phyloP scores from a whole-genome alignment of 441 rosid genomes.

The Mallotus repandus region DNA sequence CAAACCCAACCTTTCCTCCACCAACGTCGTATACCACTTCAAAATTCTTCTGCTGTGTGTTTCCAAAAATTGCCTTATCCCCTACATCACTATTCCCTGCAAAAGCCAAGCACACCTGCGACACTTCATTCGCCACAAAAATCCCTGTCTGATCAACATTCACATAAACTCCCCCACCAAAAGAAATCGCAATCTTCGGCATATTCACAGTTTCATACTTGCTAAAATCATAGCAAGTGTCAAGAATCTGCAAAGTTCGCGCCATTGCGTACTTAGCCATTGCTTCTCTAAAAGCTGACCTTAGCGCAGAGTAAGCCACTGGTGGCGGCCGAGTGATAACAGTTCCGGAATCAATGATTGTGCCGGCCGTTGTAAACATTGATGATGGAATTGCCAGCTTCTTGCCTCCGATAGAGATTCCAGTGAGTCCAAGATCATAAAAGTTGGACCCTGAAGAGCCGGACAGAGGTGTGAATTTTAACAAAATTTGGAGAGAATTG shows the following conservation, averaged over 20 bases:
- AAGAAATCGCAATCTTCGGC: constrained; percentile 51
- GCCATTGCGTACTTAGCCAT: constrained; percentile 62
- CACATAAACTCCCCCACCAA: constrained; percentile 46
- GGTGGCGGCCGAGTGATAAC: constrained; percentile 48
- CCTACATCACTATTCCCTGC: constrained; percentile 56
- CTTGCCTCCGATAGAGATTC: constrained; percentile 38
- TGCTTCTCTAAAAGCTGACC: constrained; percentile 36
- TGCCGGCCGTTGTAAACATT: constrained; percentile 49
- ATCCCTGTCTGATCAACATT: constrained; percentile 45
- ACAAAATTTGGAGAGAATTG: too few species aligned
- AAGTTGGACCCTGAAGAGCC: constrained; percentile 35
- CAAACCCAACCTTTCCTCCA: constrained; percentile 65
- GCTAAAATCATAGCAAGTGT: constrained; percentile 75
- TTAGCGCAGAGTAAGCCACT: constrained; percentile 45
- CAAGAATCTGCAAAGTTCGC: constrained; percentile 49
- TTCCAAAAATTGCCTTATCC: constrained; percentile 60
- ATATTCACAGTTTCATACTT: constrained; percentile 26
- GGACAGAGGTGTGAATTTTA: constrained; percentile 63
- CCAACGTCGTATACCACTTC: constrained; percentile 72
- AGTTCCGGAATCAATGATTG: constrained; percentile 65
- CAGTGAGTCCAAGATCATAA: constrained; percentile 45
- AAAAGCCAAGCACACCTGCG: constrained; percentile 77
- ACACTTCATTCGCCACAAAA: constrained; percentile 22
- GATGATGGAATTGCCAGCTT: constrained; percentile 46
- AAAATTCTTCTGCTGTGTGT: constrained; percentile 64